Evolutionary conservation across 1,284 basidiomycete genomes (phyloP).

Genomic region (Tilletia indica): DNA sequence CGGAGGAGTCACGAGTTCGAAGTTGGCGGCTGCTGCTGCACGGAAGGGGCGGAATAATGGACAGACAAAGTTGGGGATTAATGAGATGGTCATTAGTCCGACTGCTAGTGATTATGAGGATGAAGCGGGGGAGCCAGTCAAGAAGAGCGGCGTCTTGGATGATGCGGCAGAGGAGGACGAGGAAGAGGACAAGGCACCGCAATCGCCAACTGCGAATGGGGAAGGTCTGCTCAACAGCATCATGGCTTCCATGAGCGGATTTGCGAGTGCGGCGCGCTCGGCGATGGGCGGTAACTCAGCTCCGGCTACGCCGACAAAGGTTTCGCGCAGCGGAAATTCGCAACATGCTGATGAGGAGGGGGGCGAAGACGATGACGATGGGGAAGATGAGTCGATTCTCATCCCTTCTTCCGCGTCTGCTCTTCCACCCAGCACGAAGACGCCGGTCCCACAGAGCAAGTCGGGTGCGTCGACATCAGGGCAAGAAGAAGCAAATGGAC

Average conservation of each 20-base stretch:
- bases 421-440: too few relatives aligned
- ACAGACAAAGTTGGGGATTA: conserved; percentile 5
- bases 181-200: too few relatives aligned
- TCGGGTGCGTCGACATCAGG: too few relatives aligned
- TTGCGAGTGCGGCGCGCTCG: neutral
- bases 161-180: too few relatives aligned
- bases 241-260: conserved; percentile 13
- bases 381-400: conserved; percentile 6
- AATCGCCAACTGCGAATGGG: neutral
- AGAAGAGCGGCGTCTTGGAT: too few relatives aligned
- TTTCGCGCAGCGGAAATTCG: too few relatives aligned
- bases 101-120: conserved; percentile 1
- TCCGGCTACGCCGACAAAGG: neutral
- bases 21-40: neutral
- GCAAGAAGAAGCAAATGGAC: too few relatives aligned
- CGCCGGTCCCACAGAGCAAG: too few relatives aligned
- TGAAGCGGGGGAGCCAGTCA: neutral
- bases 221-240: conserved; percentile 5
- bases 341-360: neutral
- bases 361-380: neutral
- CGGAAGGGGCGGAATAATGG: neutral
- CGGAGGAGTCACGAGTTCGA: too few relatives aligned
- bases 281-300: neutral
- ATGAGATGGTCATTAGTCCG: conserved; percentile 6
- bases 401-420: neutral